Percentiles rank a stretch among this genome's conserved stretches.
These are phyloP conservation scores for Casuarina cunninghamiana DNA, from an alignment of 306 rosid genomes.

Conservation along the genomic window DNA sequence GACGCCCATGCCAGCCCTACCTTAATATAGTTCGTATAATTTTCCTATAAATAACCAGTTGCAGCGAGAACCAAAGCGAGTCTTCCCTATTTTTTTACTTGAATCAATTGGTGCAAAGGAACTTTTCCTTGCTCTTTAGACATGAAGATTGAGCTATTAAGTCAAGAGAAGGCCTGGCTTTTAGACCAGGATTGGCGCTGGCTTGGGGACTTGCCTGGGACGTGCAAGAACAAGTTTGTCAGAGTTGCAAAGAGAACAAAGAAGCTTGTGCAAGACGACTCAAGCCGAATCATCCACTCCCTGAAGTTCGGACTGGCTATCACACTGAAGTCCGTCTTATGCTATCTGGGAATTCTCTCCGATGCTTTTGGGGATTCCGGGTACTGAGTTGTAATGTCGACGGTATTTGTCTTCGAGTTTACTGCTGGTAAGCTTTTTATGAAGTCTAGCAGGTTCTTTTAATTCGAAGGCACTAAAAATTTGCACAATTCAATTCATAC, in stretches of 20 bases:
- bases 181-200: no score
- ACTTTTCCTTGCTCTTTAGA: neutral
- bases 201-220: conserved; percentile 41
- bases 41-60: no score
- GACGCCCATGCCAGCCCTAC: no score
- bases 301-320: conserved; percentile 89
- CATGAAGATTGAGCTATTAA: conserved; percentile 53
- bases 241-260: conserved; percentile 36
- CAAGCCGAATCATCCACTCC: conserved; percentile 83
- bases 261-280: conserved; percentile 81
- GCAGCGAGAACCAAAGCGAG: no score
- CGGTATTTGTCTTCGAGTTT: no score
- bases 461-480: no score
- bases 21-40: no score
- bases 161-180: conserved; percentile 24
- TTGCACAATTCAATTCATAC: no score
- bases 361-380: conserved; percentile 83
- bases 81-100: no score
- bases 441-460: no score
- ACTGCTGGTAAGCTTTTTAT: no score
- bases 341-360: conserved; percentile 69
- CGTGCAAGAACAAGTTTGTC: conserved; percentile 37
- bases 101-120: neutral
- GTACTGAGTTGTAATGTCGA: no score
- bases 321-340: conserved; percentile 71